These are phyloP conservation scores for Hibiscus trionum DNA, from an alignment of 345 rosid genomes.

Conservation along the genomic window DNA sequence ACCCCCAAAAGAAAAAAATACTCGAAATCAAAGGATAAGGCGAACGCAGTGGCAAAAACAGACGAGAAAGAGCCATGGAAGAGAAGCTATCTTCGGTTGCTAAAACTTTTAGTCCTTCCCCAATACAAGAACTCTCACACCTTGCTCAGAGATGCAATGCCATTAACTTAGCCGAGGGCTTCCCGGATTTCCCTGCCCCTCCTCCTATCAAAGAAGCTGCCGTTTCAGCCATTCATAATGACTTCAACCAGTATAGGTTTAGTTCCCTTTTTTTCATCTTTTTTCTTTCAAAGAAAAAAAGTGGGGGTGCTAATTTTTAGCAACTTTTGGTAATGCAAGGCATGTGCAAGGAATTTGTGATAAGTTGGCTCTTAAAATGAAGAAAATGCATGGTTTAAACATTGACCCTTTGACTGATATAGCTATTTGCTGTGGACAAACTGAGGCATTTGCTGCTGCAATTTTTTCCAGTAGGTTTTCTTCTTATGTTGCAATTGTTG, in stretches of 20 bases:
- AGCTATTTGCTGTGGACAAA: constrained; percentile 57
- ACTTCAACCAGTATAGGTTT: constrained; percentile 46
- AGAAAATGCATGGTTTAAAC: constrained; percentile 33
- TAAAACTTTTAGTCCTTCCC: constrained; percentile 38
- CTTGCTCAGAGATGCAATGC: constrained; percentile 46
- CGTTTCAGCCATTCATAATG: constrained; percentile 46
- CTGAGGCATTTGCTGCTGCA: constrained; percentile 64
- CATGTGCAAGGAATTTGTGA: constrained; percentile 64
- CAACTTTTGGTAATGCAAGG: constrained; percentile 21
- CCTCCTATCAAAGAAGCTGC: constrained; percentile 39
- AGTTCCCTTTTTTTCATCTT: background rate
- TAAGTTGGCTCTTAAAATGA: constrained; percentile 26
- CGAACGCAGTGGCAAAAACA: background rate
- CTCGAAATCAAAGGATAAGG: constrained; percentile 4
- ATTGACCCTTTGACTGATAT: constrained; percentile 46
- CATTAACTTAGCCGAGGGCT: constrained; percentile 61
- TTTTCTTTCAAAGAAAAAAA: background rate
- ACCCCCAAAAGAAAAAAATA: background rate
- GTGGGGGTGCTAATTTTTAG: background rate
- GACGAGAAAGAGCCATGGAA: constrained; percentile 19
- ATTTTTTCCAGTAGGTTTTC: constrained; percentile 35
- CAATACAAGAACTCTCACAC: constrained; percentile 45
- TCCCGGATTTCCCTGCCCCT: constrained; percentile 62
- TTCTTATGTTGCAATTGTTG: background rate
- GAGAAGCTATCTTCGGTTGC: constrained; percentile 38